Evolutionary conservation across 2,329 filamentous ascomycete genomes (phyloP), one percentile per base, ranked within the genome.

Genomic region (Fusarium sp.): DNA sequence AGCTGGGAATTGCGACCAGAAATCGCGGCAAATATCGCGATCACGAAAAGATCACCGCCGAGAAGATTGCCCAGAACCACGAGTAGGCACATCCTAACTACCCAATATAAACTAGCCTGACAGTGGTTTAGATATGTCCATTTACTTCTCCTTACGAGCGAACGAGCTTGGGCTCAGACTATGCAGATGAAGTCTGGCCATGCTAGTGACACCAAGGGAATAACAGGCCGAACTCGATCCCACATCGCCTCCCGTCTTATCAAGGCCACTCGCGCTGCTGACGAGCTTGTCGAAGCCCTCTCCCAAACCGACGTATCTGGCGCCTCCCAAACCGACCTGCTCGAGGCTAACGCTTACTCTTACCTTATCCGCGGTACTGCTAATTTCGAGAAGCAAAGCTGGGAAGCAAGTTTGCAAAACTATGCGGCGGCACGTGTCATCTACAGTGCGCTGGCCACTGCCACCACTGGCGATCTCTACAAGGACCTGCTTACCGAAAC

Each of bases 111-210:
- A 15, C 54, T 47, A 33, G 28, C 34, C 66, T 72, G 53, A 69
- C 47, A 67, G 51, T 28, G 33, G 4, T 34, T 60, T 30, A 97
- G 93, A 79, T 92, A 90, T 80, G 87, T 90, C 49, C 86, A 91
- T 71, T 84, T 97, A n/a, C 84, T 95, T 33, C 85, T 99, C 58
- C 88, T 97, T 75, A 92, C 89, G 38, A 90, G 94, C 64, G 96
- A 99, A 82, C 88, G 96, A 69, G 93, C 94, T 52, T 98, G 94
- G 93, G 95, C 96, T 37, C 91, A 97, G 79, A 95, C 94, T 60
- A 97, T 98, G 94, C 89, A 92, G 77, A 93, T 97, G 86, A 97
- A 97, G 80, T 88, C 93, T 6, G 84, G 88, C 20, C 93, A 97
- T 77, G 88, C 92, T 38, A 87, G 92, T 72, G 93, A 96, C 73